Evolutionary conservation across 805 yeast species (phyloP), one percentile per base, ranked within the genome.

Genomic region (Kodamaea hsintzibuensis): DNA sequence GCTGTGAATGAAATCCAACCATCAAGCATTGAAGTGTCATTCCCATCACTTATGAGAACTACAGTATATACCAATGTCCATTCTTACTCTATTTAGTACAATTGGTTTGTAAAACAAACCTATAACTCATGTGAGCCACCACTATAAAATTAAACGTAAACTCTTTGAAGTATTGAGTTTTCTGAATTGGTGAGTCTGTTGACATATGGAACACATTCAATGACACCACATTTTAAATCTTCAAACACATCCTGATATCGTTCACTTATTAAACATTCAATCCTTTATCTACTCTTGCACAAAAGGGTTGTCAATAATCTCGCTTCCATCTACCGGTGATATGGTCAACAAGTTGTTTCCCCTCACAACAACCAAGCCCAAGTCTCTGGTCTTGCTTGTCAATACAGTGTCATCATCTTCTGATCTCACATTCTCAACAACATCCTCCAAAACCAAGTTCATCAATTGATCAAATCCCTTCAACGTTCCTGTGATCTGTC

Each of bases 391-490:
- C 59, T 84, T 70, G 47, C 73, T 81, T 45, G 82, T 81, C 60
- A 78, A 73, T 1, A 77, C 69, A 13, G 80, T 74, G 27, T 82
- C 84, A 54, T 85, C 89, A 37, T 82, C 85, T n/a, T 65, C 62
- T 74, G 82, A 81, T 71, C 87, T 77, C 42, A 87, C 62, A 7
- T 77, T 79, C 68, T 95, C 98, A 35, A 76, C 74, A 5, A 84
- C 86, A 30, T 87, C 82, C 63, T 87, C 91, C 56, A 88, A 76
- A 1, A 88, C 93, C 61, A 88, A 72, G 70, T 88, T 88, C 90
- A 88, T 84, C 64, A 88, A 77, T 66, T 85, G 91, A 66, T 88
- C 96, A 64, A 79, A 87, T 6, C 98, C 98, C 61, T 89, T 90
- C 61, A 93, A 80, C 0, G 76, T 73, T 37, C 99, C 99, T 14